Evolutionary conservation across 495 filamentous ascomycete genomes (phyloP).

Genomic region (Neurospora africana): DNA sequence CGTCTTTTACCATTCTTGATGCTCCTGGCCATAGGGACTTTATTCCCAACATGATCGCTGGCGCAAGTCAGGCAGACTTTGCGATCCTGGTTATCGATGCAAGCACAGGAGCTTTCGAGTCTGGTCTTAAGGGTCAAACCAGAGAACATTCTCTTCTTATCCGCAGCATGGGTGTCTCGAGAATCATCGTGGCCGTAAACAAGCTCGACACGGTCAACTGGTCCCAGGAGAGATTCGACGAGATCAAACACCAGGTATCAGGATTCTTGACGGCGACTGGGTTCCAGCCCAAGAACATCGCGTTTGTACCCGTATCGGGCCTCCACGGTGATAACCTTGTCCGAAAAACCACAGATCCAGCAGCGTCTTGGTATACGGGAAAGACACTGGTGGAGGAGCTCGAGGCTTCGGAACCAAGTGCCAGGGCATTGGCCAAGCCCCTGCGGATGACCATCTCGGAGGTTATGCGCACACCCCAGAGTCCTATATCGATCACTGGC

Average conservation of each 20-base stretch:
- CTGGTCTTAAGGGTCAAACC: slow-evolving; percentile 86
- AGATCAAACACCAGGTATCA: slow-evolving; percentile 73
- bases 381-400: slow-evolving; percentile 71
- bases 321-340: slow-evolving; percentile 80
- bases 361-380: slow-evolving; percentile 67
- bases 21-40: slow-evolving; percentile 93
- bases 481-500: slow-evolving; percentile 72
- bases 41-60: slow-evolving; percentile 98
- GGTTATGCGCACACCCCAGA: slow-evolving; percentile 54
- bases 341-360: slow-evolving; percentile 42
- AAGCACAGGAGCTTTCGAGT: slow-evolving; percentile 78
- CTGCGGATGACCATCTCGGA: slow-evolving; percentile 77
- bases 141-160: slow-evolving; percentile 86
- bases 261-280: slow-evolving; percentile 74
- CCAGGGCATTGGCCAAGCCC: slow-evolving; percentile 64
- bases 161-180: slow-evolving; percentile 82
- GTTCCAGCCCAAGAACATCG: slow-evolving; percentile 67
- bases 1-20: slow-evolving; percentile 87
- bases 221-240: slow-evolving; percentile 69
- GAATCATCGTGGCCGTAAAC: slow-evolving; percentile 83
- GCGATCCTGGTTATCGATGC: slow-evolving; percentile 92
- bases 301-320: slow-evolving; percentile 82
- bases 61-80: slow-evolving; percentile 91
- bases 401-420: slow-evolving; percentile 64
- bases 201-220: slow-evolving; percentile 83